Evolutionary conservation across 345 rosid genomes (phyloP).

Genomic region (Noccaea bulbosa): DNA sequence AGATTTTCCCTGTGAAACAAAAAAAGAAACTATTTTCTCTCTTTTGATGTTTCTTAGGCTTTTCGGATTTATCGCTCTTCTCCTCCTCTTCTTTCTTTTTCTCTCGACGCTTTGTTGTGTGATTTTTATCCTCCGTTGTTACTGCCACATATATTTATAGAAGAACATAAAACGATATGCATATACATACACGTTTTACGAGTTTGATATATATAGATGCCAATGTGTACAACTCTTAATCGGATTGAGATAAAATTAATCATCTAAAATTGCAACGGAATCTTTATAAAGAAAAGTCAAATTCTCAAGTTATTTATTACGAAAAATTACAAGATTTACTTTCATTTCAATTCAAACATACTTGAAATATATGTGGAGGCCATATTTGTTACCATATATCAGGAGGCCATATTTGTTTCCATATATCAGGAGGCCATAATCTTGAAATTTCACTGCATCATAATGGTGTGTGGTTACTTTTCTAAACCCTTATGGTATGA

Average conservation of each 20-base stretch:
- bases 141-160: slow-evolving; percentile 36
- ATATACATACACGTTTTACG: slow-evolving; percentile 36
- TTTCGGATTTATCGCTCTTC: slow-evolving; percentile 30
- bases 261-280: slow-evolving; percentile 18
- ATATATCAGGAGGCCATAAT: background rate
- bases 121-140: slow-evolving; percentile 14
- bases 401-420: no score
- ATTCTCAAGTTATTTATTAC: background rate
- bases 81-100: background rate
- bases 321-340: background rate
- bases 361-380: no score
- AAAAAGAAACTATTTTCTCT: background rate
- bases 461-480: background rate
- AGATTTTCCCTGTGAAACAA: slow-evolving; percentile 31
- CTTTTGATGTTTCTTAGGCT: slow-evolving; percentile 28
- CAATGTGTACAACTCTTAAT: slow-evolving; percentile 38
- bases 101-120: slow-evolving; percentile 32
- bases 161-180: slow-evolving; percentile 21
- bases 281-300: slow-evolving; percentile 19
- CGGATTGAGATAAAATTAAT: slow-evolving; percentile 4
- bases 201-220: slow-evolving; percentile 39
- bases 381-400: no score
- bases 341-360: background rate
- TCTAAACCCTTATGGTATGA: background rate
- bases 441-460: background rate